These are phyloP conservation scores for Podila epigama DNA, from an alignment of 192 early-diverging fungal species.

Conservation along the genomic window DNA sequence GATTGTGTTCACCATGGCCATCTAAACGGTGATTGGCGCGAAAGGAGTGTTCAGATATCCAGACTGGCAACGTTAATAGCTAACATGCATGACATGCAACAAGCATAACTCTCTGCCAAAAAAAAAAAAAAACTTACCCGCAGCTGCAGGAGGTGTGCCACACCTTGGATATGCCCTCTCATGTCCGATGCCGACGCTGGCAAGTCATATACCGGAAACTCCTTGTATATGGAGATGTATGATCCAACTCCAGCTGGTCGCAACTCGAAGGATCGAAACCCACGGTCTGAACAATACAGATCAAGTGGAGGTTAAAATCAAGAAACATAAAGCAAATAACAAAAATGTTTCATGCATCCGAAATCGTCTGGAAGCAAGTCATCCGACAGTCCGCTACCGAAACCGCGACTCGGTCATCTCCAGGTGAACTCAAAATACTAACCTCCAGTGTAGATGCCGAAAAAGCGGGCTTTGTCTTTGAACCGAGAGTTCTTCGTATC, in stretches of 20 bases:
- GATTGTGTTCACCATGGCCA: not conserved
- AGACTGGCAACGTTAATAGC: not conserved
- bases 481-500: not conserved
- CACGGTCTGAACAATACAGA: not conserved
- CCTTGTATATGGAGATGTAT: not conserved
- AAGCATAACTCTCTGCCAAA: too few species aligned
- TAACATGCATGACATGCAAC: too few species aligned
- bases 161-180: not conserved
- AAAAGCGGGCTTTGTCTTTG: conserved; percentile 10
- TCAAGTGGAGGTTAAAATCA: not conserved
- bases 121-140: too few species aligned
- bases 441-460: conserved; percentile 13
- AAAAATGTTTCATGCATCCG: too few species aligned
- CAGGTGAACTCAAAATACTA: too few species aligned
- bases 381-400: too few species aligned
- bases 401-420: too few species aligned
- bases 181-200: not conserved
- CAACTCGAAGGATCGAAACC: not conserved
- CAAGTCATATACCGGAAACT: not conserved
- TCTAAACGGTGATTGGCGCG: not conserved
- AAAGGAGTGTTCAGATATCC: not conserved
- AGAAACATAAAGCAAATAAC: not conserved
- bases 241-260: not conserved
- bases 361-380: too few species aligned
- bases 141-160: not conserved